phyloP scores from a whole-genome alignment of 805 yeast genomes.

The Groenewaldozyma tartarivorans region DNA sequence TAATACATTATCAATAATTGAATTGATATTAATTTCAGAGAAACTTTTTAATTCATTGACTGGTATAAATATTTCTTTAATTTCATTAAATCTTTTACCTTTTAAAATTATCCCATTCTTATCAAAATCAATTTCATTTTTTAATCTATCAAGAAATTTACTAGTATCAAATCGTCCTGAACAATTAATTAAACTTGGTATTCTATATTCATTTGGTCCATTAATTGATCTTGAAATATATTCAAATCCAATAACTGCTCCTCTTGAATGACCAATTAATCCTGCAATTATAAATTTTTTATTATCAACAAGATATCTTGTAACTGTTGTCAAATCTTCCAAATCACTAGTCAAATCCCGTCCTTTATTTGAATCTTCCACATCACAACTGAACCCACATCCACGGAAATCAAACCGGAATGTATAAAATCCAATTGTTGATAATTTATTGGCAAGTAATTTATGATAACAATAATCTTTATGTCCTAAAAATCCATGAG shows the following conservation, averaged over 20 bases:
- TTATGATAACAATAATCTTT: constrained; percentile 69
- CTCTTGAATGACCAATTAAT: constrained; percentile 74
- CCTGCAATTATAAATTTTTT: constrained; percentile 38
- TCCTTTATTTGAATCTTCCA: constrained; percentile 23
- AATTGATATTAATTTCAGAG: constrained; percentile 4
- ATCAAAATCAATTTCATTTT: constrained; percentile 27
- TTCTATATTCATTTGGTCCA: constrained; percentile 26
- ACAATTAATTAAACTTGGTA: constrained; percentile 63
- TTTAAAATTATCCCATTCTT: constrained; percentile 27
- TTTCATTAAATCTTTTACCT: constrained; percentile 17
- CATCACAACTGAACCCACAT: constrained; percentile 67
- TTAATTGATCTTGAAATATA: constrained; percentile 44
- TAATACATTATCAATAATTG: constrained; percentile 2
- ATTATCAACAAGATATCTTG: constrained; percentile 25
- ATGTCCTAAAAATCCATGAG: constrained; percentile 87
- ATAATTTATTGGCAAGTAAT: constrained; percentile 48
- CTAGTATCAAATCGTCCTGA: constrained; percentile 49
- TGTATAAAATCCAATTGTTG: constrained; percentile 52
- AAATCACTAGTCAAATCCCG: constrained; percentile 47
- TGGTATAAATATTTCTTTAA: constrained; percentile 8
- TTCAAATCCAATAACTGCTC: constrained; percentile 61
- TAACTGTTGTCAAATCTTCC: constrained; percentile 41
- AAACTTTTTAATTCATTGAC: not conserved
- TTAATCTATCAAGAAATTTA: not conserved
- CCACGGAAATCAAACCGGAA: constrained; percentile 79